Evolutionary conservation across 345 rosid species (phyloP), one percentile per base, ranked within the genome.

Genomic region (Syzygium oleosum): DNA sequence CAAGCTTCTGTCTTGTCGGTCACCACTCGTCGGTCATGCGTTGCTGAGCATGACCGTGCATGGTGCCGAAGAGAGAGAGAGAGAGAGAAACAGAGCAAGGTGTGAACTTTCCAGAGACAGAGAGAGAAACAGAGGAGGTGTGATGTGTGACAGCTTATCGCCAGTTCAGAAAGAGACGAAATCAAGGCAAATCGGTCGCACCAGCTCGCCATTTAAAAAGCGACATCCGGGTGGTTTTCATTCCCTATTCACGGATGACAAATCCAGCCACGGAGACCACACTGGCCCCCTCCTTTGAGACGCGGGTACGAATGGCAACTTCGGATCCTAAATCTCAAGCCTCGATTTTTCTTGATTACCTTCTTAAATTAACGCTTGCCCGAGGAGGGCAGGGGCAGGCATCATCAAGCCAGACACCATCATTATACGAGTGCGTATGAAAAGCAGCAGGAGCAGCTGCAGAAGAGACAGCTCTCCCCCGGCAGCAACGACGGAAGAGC

Each of bases 61-160:
- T 38, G 80, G 79, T 31, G 79, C 29, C 22, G 21, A 15, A 29
- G 88, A 38, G 88, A 16, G 38, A 22, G 34, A 59, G 59, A 84
- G 63, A 85, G 29, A 53, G 85, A 68, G 78, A 52, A 21, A 78
- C 63, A 85, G 43, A 41, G 43, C 43, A 41, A 41, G 43, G 43
- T 41, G 43, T 41, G 43, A 41, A 41, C 43, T 41, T 41, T 41
- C 43, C 43, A 41, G 17, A 52, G 85, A 73, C 68, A 21, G 86
- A 34, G 87, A 17, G 49, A 56, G 79, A 63, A 63, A 85, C 7
- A 51, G 84, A 63, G 84, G 23, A 17, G 23, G 79, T 4, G 79
- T 34, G 46, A 73, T 9, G 46, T n/a, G 55, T 88, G 93, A 91
- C 93, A 92, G 92, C 89, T 89, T 61, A 90, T 65, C 58, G 88